Evolutionary conservation across 2,329 filamentous ascomycete genomes (phyloP).

Genomic region (Zalaria obscura): DNA sequence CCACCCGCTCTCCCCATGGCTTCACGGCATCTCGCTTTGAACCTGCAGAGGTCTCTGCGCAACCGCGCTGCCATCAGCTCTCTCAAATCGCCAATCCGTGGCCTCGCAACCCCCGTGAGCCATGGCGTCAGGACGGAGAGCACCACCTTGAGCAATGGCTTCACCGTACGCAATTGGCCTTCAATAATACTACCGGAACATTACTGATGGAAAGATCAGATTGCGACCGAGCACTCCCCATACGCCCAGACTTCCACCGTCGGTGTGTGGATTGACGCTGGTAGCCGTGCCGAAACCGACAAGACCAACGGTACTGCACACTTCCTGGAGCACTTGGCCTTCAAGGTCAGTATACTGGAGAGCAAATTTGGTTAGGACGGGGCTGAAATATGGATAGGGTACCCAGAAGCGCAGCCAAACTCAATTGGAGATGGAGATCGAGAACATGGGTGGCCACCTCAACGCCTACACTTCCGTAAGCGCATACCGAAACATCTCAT

Average conservation of each 20-base stretch:
- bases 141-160: conserved; percentile 91
- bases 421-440: conserved; percentile 97
- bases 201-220: conserved; percentile 39
- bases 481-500: conserved; percentile 14
- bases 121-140: conserved; percentile 75
- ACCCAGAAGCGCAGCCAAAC: conserved; percentile 89
- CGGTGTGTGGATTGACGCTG: conserved; percentile 98
- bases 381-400: conserved; percentile 40
- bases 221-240: conserved; percentile 94
- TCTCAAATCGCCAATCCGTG: conserved; percentile 58
- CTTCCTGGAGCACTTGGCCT: conserved; percentile 98
- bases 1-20: conserved; percentile 54
- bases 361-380: no score
- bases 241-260: conserved; percentile 98
- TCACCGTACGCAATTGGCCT: conserved; percentile 54
- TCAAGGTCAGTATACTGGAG: conserved; percentile 57
- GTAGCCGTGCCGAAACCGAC: conserved; percentile 93
- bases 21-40: conserved; percentile 92
- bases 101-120: conserved; percentile 73
- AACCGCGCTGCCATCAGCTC: conserved; percentile 72
- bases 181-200: conserved; percentile 10
- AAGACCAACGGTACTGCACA: conserved; percentile 98
- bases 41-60: conserved; percentile 81
- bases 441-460: conserved; percentile 98
- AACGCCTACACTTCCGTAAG: conserved; percentile 98